A percentile compares a stretch with the other conserved stretches of the same genome.
Conservation (phyloP, 2,329 filamentous ascomycete genomes). For the Chaetomiaceae sp. region DNA sequence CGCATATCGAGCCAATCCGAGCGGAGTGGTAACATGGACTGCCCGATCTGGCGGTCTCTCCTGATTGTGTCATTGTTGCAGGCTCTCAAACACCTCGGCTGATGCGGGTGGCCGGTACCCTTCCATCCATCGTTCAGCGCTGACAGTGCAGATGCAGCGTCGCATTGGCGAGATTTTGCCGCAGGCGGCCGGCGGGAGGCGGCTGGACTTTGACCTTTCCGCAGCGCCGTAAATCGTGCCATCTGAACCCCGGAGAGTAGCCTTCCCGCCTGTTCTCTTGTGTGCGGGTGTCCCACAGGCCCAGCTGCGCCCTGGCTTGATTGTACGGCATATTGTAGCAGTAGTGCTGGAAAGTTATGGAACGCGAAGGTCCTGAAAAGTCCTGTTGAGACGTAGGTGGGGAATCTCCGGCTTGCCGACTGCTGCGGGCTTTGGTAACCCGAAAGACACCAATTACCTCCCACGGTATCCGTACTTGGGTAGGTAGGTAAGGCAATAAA, state of each 20-base stretch:
- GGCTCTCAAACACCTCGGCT: not conserved
- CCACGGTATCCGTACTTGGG: no score
- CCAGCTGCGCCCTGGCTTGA: not conserved
- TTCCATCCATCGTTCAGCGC: not conserved
- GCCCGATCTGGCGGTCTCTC: not conserved
- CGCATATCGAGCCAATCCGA: constrained; percentile 13
- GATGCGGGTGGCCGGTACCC: not conserved
- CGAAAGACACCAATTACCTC: no score
- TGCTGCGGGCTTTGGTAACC: constrained; percentile 1
- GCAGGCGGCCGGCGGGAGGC: constrained; percentile 10
- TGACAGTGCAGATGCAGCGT: constrained; percentile 12
- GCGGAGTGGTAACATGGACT: not conserved
- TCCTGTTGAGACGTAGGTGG: not conserved
- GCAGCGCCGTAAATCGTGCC: constrained; percentile 15
- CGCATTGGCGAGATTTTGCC: constrained; percentile 21
- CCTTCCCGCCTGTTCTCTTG: constrained; percentile 12
- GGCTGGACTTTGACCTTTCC: constrained; percentile 9
- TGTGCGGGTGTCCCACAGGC: constrained; percentile 1
- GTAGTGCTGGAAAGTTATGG: no score
- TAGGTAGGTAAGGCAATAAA: no score
- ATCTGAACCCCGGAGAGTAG: constrained; percentile 9
- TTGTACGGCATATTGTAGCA: no score
- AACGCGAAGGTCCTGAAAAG: no score
- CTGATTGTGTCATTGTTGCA: no score
- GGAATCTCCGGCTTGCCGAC: not conserved